Evolutionary conservation across 108 stramenopile species (phyloP), one percentile per base, ranked within the genome.

Genomic region (Seminavis robusta): DNA sequence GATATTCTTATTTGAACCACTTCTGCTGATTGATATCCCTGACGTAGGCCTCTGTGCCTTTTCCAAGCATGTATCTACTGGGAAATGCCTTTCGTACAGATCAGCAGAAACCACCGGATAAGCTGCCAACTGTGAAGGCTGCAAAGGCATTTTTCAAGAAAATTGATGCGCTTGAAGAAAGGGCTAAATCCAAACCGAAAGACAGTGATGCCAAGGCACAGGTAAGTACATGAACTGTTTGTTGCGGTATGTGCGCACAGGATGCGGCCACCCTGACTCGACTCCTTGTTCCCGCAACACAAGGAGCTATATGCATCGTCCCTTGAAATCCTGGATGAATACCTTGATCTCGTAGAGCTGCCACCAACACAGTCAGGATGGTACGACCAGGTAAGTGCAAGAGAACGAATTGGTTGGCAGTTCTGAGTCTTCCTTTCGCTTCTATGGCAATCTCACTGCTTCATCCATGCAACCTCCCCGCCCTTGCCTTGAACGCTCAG

Each of bases 21-120:
- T n/a, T n/a, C n/a, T n/a, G n/a, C n/a, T n/a, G n/a, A n/a, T n/a
- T n/a, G n/a, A n/a, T n/a, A n/a, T n/a, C n/a, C n/a, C n/a, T n/a
- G n/a, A n/a, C n/a, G n/a, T n/a, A n/a, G n/a, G n/a, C n/a, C n/a
- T n/a, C n/a, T n/a, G n/a, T n/a, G n/a, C n/a, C n/a, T n/a, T n/a
- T n/a, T n/a, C 61, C 72, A 9, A 69, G 61, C 23, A 89, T 93
- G 92, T 93, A 93, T 47, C 58, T 93, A 38, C 67, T 93, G 36
- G 92, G 73, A 19, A 93, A 93, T 58, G 92, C 92, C 5, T 93
- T 93, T 59, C 81, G 92, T 8, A 75, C 87, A 64, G 89, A 93
- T 65, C 92, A 93, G 37, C 70, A 67, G 44, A 93, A 93, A 55
- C 83, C 92, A 17, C 92, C 92, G 3, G 92, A 93, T 34, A 86